Evolutionary conservation across 345 rosid species (phyloP).

Genomic region (Heritiera littoralis): DNA sequence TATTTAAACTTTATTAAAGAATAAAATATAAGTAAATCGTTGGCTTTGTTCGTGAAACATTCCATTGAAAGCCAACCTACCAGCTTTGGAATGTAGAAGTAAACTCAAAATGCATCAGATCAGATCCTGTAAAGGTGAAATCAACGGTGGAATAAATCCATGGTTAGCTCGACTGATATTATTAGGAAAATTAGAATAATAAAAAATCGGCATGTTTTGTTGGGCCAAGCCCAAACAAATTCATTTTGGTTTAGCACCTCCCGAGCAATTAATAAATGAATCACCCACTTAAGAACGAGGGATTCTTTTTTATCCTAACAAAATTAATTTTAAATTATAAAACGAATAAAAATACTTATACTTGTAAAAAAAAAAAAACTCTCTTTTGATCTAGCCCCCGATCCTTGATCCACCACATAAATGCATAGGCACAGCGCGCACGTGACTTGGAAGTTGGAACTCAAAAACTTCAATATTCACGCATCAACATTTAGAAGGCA

Average conservation of each 20-base stretch:
- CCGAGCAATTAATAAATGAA: background rate
- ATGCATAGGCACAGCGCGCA: background rate
- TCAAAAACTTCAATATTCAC: background rate
- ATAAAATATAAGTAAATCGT: background rate
- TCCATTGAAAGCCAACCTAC: background rate
- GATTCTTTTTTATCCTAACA: too few relatives aligned
- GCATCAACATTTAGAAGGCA: background rate
- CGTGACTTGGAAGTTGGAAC: background rate
- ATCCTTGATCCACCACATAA: background rate
- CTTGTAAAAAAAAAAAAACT: too few relatives aligned
- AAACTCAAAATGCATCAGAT: background rate
- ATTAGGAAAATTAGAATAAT: background rate
- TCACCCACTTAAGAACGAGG: too few relatives aligned
- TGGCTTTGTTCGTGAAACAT: background rate
- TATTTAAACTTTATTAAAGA: background rate
- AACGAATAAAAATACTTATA: too few relatives aligned
- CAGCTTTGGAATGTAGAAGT: background rate
- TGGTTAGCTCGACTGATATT: background rate
- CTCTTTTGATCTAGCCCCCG: background rate
- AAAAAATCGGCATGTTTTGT: background rate
- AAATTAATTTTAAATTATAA: too few relatives aligned
- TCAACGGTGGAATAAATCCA: too few relatives aligned
- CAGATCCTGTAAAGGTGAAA: background rate
- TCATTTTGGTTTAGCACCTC: background rate
- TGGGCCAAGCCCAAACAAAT: background rate